Evolutionary conservation across 768 basidiomycete species (phyloP).

Genomic region (Strobilomyces echinocephalus): DNA sequence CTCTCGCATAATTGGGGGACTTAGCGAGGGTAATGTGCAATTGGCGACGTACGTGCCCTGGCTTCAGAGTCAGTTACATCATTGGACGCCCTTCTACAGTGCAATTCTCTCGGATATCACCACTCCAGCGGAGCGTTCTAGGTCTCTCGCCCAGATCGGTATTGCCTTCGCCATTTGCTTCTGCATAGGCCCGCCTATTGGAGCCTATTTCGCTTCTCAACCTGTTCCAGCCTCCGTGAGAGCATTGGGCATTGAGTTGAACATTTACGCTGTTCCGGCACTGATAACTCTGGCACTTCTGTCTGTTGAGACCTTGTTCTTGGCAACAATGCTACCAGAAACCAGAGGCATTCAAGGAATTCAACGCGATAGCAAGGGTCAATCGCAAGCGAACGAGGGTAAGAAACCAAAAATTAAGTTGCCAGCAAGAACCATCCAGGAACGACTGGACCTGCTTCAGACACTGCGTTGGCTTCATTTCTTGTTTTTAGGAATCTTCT

Average conservation of each 20-base stretch:
- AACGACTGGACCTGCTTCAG: slow-evolving; percentile 55
- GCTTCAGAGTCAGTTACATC: neutral
- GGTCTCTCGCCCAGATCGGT: slow-evolving; percentile 86
- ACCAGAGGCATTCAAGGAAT: slow-evolving; percentile 52
- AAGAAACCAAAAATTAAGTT: slow-evolving; percentile 17
- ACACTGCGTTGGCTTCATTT: slow-evolving; percentile 70
- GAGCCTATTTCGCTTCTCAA: slow-evolving; percentile 91
- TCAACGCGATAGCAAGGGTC: slow-evolving; percentile 9
- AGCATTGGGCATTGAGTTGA: slow-evolving; percentile 60
- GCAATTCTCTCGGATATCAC: slow-evolving; percentile 94
- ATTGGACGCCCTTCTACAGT: slow-evolving; percentile 36
- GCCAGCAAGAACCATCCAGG: slow-evolving; percentile 29
- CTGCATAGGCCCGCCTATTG: slow-evolving; percentile 87
- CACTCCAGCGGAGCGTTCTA: slow-evolving; percentile 71
- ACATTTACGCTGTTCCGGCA: slow-evolving; percentile 91
- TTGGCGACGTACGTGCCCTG: slow-evolving; percentile 73
- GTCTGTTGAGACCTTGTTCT: slow-evolving; percentile 72
- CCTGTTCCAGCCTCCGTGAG: slow-evolving; percentile 61
- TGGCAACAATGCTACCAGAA: slow-evolving; percentile 76
- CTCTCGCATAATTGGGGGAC: slow-evolving; percentile 85
- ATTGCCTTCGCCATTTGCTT: slow-evolving; percentile 97
- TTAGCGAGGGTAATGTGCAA: slow-evolving; percentile 97
- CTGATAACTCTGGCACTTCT: slow-evolving; percentile 75
- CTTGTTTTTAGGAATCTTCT: slow-evolving; percentile 84
- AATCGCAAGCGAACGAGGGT: slow-evolving; percentile 14